These are phyloP conservation scores for Aegle marmelos DNA, from an alignment of 345 rosid species.

Conservation along the genomic window DNA sequence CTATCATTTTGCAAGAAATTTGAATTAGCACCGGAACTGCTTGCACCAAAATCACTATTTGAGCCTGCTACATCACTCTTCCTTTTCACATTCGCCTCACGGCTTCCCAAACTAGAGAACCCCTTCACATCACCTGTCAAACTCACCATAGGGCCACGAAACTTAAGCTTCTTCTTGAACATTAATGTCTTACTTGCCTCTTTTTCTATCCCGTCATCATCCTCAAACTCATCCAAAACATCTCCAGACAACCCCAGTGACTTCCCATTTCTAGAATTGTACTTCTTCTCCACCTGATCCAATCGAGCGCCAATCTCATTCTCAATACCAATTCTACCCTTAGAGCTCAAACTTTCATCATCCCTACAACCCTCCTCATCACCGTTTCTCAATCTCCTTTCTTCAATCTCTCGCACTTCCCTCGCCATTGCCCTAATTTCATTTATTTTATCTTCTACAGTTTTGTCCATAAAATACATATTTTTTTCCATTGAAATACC, in stretches of 20 bases:
- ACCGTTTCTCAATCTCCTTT: slow-evolving; percentile 21
- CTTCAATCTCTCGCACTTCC: slow-evolving; percentile 60
- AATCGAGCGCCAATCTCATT: slow-evolving; percentile 65
- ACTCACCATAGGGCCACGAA: slow-evolving; percentile 27
- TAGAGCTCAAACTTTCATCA: slow-evolving; percentile 23
- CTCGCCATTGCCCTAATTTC: slow-evolving; percentile 78
- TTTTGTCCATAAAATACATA: slow-evolving; percentile 28
- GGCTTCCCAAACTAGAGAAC: slow-evolving; percentile 34
- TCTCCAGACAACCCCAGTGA: slow-evolving; percentile 33
- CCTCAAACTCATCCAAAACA: slow-evolving; percentile 27
- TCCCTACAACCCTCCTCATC: slow-evolving; percentile 23
- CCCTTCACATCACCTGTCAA: slow-evolving; percentile 38
- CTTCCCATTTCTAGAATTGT: slow-evolving; percentile 49
- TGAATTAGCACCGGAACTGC: not conserved
- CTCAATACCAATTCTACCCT: slow-evolving; percentile 40
- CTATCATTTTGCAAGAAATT: slow-evolving; percentile 12
- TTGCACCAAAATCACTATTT: slow-evolving; percentile 3
- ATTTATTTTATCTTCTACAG: slow-evolving; percentile 46
- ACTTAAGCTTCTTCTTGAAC: slow-evolving; percentile 57
- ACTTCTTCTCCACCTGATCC: slow-evolving; percentile 53
- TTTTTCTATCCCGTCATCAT: slow-evolving; percentile 7
- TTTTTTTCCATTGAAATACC: slow-evolving; percentile 25
- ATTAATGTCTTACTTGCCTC: slow-evolving; percentile 32
- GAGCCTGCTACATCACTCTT: not conserved
- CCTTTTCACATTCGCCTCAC: slow-evolving; percentile 2